These are phyloP conservation scores for Setomelanomma holmii DNA, from an alignment of 2,329 filamentous ascomycete species.

Conservation along the genomic window DNA sequence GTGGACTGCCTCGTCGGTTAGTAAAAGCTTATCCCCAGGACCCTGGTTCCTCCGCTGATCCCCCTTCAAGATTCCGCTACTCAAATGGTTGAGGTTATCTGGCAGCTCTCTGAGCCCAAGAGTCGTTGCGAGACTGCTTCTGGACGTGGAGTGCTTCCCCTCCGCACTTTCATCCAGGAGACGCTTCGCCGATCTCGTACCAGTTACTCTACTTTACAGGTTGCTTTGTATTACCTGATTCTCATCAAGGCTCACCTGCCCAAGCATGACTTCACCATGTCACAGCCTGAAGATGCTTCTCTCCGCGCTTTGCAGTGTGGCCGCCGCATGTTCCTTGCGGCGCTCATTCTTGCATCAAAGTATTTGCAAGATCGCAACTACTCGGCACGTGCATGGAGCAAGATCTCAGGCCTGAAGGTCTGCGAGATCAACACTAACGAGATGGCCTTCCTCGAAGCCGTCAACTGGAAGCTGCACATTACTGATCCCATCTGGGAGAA, in stretches of 20 bases:
- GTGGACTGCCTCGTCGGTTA: conserved; percentile 98
- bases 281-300: conserved; percentile 77
- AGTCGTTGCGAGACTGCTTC: conserved; percentile 72
- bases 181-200: conserved; percentile 92
- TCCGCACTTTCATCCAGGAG: conserved; percentile 97
- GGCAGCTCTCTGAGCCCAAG: conserved; percentile 85
- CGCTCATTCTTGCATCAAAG: conserved; percentile 94
- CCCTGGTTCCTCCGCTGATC: conserved; percentile 41
- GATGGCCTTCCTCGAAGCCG: conserved; percentile 85
- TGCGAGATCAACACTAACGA: conserved; percentile 97
- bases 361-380: conserved; percentile 98
- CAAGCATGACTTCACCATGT: conserved; percentile 82
- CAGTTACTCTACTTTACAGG: conserved; percentile 96
- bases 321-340: conserved; percentile 94
- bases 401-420: conserved; percentile 95
- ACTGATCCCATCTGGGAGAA: conserved; percentile 86
- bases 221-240: conserved; percentile 94
- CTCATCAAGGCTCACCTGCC: conserved; percentile 92
- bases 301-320: conserved; percentile 90
- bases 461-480: conserved; percentile 95
- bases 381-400: conserved; percentile 96
- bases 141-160: conserved; percentile 80
- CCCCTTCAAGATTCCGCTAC: conserved; percentile 83
- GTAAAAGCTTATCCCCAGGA: conserved; percentile 53
- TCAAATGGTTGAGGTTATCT: conserved; percentile 96